Evolutionary conservation across 2,329 filamentous ascomycete genomes (phyloP).

Genomic region (Aspergillus sp.): DNA sequence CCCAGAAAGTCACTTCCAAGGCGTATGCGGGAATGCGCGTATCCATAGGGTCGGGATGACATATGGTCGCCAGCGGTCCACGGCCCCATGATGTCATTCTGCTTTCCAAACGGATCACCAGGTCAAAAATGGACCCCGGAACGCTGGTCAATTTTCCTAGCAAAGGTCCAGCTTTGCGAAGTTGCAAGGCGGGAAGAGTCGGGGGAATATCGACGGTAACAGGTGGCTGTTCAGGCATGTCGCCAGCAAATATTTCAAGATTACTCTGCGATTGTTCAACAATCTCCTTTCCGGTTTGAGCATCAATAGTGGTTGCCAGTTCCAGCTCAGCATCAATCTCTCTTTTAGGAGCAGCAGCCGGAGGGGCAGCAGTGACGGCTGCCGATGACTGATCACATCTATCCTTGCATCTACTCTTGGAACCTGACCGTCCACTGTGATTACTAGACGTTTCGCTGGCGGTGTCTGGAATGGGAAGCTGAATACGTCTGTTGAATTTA

Average conservation of each 20-base stretch:
- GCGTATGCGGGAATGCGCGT: constrained; percentile 71
- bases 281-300: constrained; percentile 32
- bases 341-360: constrained; percentile 5
- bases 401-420: constrained; percentile 4
- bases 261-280: constrained; percentile 10
- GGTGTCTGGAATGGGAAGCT: constrained; percentile 31
- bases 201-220: background rate
- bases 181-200: constrained; percentile 9
- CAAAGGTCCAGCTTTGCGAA: constrained; percentile 29
- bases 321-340: constrained; percentile 31
- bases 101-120: constrained; percentile 58
- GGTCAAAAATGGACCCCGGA: constrained; percentile 54
- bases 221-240: background rate
- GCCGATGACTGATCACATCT: background rate
- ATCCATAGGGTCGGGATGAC: constrained; percentile 57
- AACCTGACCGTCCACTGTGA: constrained; percentile 9
- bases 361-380: background rate
- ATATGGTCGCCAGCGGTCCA: constrained; percentile 56
- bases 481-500: constrained; percentile 30
- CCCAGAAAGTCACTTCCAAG: constrained; percentile 69
- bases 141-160: constrained; percentile 62
- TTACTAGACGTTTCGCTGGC: constrained; percentile 28
- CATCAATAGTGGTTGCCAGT: constrained; percentile 36
- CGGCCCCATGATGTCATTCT: constrained; percentile 72
- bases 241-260: background rate